Evolutionary conservation across 495 filamentous ascomycete species (phyloP).

Genomic region (Hypoxylon fuscum): DNA sequence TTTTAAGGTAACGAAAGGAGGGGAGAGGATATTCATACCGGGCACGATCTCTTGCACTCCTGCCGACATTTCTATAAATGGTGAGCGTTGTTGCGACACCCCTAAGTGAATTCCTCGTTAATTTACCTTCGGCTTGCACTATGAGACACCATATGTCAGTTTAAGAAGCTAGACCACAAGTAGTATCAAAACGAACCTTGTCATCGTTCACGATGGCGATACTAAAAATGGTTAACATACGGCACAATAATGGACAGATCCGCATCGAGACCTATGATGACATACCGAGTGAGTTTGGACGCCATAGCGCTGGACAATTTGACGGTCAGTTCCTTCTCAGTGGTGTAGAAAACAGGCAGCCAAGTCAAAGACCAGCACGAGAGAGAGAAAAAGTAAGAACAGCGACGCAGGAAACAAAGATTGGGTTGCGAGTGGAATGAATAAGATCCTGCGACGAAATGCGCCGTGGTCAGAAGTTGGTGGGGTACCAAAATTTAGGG

Average conservation of each 20-base stretch:
- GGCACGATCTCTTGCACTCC: constrained; percentile 99
- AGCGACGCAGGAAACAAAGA: constrained; percentile 17
- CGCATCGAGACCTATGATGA: constrained; percentile 1
- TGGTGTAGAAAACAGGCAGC: neutral
- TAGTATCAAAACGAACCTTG: constrained; percentile 71
- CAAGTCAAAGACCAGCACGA: constrained; percentile 2
- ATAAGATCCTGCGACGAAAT: constrained; percentile 37
- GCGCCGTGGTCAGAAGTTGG: constrained; percentile 26
- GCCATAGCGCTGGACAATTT: constrained; percentile 45
- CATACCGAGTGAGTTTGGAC: constrained; percentile 52
- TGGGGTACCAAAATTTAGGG: constrained; percentile 39
- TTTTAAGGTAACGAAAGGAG: too few relatives aligned
- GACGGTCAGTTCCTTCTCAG: constrained; percentile 15
- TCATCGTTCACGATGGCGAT: constrained; percentile 97
- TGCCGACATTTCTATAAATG: constrained; percentile 83
- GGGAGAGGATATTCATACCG: constrained; percentile 52
- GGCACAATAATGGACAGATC: constrained; percentile 5
- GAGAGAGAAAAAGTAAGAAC: constrained; percentile 32
- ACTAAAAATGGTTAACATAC: constrained; percentile 59
- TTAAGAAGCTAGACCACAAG: constrained; percentile 1
- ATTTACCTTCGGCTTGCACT: constrained; percentile 97
- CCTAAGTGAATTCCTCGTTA: neutral
- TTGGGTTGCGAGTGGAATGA: neutral
- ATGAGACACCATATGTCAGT: constrained; percentile 45
- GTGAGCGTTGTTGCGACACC: constrained; percentile 15